Base-by-base conservation (phyloP, 108 stramenopile species). In the Discostella pseudostelligera region DNA sequence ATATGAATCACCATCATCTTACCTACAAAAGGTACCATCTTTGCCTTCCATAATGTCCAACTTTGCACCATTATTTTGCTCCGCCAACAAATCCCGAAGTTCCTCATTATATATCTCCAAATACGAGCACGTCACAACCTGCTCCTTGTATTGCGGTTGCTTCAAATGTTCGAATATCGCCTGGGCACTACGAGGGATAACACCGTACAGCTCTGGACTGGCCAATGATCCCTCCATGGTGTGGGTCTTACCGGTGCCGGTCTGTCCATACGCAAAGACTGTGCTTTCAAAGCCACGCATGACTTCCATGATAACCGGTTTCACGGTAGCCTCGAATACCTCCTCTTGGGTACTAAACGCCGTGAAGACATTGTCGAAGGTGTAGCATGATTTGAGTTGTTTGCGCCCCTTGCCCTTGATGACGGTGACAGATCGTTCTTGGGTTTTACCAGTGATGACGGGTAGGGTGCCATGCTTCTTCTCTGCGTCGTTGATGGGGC, bases 101-200 rank as follows among this genome's bases (percentile, higher is more conserved):
- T 94, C 93, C 74, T 99, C 97, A 61, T 96, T 96, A 78, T 98
- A 96, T 59, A 98, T 94, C 67, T 97, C 94, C 42, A 96, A 82
- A 62, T 88, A 96, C 20, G 84, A 85, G 56, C 84, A 86, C n/a
- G 61, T 82, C 29, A 97, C 86, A 1, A 56, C 53, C 21, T 75
- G 62, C 12, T 85, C 66, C 29, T 65, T 47, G 28, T 87, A 87
- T 24, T 87, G 59, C 11, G 82, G 82, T 16, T 80, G 71, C 39
- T 85, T 63, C 28, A 89, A 59, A 8, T 65, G 57, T 13, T 87
- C 80, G 55, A 87, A 91, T 47, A 85, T 84, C 6, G 87, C 89
- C 51, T 72, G 49, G 0, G 56, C 56, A 16, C 42, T 48, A 5
- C 50, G 51, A 39, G 90, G 87, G 70, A 91, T 91, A 8, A 91